Conservation (phyloP, 768 basidiomycete genomes). For the Tylopilus subfusipes region DNA sequence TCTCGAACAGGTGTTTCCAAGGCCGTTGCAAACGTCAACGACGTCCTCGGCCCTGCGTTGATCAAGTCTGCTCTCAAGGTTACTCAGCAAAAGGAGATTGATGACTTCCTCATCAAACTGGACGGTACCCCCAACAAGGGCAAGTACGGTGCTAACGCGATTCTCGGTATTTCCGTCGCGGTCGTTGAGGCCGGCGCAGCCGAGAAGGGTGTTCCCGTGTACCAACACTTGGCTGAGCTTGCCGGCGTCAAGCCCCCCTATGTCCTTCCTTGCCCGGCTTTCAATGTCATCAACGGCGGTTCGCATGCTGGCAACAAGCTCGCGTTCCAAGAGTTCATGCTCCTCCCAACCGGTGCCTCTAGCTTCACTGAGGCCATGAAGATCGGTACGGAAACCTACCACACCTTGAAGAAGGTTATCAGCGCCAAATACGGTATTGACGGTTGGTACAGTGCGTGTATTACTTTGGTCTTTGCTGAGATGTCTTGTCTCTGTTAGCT, state of each 20-base stretch:
- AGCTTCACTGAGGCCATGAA: slow-evolving; percentile 97
- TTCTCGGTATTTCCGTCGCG: slow-evolving; percentile 97
- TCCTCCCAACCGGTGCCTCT: slow-evolving; percentile 89
- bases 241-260: slow-evolving; percentile 94
- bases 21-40: slow-evolving; percentile 94
- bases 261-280: slow-evolving; percentile 86
- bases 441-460: slow-evolving; percentile 47
- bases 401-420: slow-evolving; percentile 98
- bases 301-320: slow-evolving; percentile 99
- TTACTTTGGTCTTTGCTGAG: background rate
- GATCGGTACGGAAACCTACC: slow-evolving; percentile 97
- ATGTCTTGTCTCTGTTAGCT: slow-evolving; percentile 46
- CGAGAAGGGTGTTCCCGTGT: slow-evolving; percentile 93
- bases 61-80: slow-evolving; percentile 81
- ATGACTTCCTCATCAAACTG: slow-evolving; percentile 96
- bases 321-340: slow-evolving; percentile 99
- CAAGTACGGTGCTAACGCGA: slow-evolving; percentile 98
- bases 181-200: slow-evolving; percentile 90
- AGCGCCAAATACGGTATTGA: slow-evolving; percentile 98
- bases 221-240: slow-evolving; percentile 94
- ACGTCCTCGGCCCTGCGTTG: slow-evolving; percentile 82
- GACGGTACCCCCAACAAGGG: slow-evolving; percentile 99
- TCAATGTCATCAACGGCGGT: slow-evolving; percentile 99
- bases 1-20: slow-evolving; percentile 73
- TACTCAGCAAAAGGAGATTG: slow-evolving; percentile 91